A percentile compares a stretch with the other conserved stretches of the same genome.
Conservation (phyloP, 441 rosid genomes). For the Pelargonium exstipulatum region DNA sequence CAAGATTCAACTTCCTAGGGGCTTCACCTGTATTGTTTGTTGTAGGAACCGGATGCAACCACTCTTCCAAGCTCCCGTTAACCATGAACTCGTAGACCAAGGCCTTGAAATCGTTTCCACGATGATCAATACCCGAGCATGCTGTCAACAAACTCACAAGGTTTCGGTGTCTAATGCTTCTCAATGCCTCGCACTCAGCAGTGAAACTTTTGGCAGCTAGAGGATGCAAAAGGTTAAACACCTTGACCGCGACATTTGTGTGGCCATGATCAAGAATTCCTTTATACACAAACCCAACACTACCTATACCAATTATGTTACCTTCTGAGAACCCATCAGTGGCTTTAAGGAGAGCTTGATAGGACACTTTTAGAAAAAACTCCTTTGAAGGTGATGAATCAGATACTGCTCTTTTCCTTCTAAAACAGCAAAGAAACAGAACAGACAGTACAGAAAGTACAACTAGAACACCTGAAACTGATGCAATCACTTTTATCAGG, state of each 20-base stretch:
- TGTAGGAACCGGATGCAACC: background rate
- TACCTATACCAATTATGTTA: background rate
- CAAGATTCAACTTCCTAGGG: background rate
- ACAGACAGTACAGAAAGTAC: background rate
- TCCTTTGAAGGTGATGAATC: background rate
- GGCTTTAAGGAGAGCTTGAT: constrained; percentile 4
- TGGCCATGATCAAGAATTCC: background rate
- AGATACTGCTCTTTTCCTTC: background rate
- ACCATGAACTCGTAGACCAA: constrained; percentile 15
- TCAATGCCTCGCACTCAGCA: constrained; percentile 11
- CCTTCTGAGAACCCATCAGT: constrained; percentile 3
- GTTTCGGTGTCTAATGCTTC: constrained; percentile 1
- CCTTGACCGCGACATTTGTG: constrained; percentile 8
- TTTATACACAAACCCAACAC: background rate
- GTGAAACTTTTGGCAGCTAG: constrained; percentile 11
- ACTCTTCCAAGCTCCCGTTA: background rate
- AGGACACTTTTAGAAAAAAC: background rate
- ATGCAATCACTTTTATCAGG: background rate
- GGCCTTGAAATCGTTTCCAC: constrained; percentile 12
- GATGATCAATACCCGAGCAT: constrained; percentile 4
- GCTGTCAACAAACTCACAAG: constrained; percentile 12
- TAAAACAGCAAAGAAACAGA: background rate
- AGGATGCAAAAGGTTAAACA: constrained; percentile 1
- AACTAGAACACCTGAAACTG: background rate
- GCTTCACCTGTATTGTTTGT: rapidly evolving